A percentile compares a stretch with the other conserved stretches of the same genome.
Conservation (phyloP, 495 filamentous ascomycete species). For the Mytilinidion resinicola region DNA sequence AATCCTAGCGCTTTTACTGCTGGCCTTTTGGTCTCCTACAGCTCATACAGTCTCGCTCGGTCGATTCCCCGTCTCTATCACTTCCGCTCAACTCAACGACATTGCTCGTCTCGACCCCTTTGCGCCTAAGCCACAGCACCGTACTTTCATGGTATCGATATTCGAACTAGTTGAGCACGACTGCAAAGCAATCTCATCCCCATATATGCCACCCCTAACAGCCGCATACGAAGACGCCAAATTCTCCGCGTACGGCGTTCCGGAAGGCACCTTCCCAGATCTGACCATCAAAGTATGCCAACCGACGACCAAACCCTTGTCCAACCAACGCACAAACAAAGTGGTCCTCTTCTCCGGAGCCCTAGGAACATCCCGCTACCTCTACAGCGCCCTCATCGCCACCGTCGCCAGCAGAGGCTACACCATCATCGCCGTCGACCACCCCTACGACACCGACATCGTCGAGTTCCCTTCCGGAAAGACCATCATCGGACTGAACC, state of each 20-base stretch:
- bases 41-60: neutral
- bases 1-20: too few relatives aligned
- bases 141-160: neutral
- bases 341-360: constrained; percentile 3
- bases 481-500: neutral
- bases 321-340: too few relatives aligned
- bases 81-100: neutral
- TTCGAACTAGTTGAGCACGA: neutral
- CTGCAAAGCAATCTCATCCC: neutral
- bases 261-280: neutral
- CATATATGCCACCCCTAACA: neutral
- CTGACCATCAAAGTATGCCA: neutral
- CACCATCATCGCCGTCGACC: neutral
- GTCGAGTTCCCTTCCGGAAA: neutral
- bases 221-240: neutral
- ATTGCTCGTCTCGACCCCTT: neutral
- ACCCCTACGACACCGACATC: neutral
- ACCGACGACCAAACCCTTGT: neutral
- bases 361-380: neutral
- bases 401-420: neutral
- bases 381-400: neutral
- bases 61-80: neutral
- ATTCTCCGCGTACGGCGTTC: neutral
- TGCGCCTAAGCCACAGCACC: neutral
- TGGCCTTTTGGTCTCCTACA: too few relatives aligned